Evolutionary conservation across 2,329 filamentous ascomycete species (phyloP).

Genomic region (Pseudogymnoascus sp.): DNA sequence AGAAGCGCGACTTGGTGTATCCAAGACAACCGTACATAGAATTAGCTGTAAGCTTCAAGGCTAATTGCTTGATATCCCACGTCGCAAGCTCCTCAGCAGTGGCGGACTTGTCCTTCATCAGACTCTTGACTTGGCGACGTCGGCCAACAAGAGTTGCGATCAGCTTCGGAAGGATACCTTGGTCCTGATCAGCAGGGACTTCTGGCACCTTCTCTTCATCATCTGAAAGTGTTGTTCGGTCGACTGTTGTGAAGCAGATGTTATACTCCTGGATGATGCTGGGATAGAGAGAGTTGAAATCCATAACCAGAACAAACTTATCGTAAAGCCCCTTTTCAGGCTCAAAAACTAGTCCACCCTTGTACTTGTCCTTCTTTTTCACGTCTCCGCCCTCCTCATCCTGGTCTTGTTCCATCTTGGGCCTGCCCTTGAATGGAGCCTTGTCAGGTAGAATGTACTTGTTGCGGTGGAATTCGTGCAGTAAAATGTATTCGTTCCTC

Average conservation of each 20-base stretch:
- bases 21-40: constrained; percentile 99
- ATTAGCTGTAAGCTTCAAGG: constrained; percentile 94
- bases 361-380: constrained; percentile 99
- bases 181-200: constrained; percentile 66
- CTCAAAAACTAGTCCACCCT: constrained; percentile 96
- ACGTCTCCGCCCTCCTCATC: constrained; percentile 64
- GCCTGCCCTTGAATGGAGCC: constrained; percentile 67
- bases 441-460: constrained; percentile 99
- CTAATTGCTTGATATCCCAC: constrained; percentile 97
- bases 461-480: constrained; percentile 92
- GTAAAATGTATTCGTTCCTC: constrained; percentile 96
- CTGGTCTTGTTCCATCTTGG: constrained; percentile 58
- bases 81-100: constrained; percentile 80
- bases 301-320: constrained; percentile 98
- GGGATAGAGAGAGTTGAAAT: constrained; percentile 98
- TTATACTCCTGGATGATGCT: constrained; percentile 99
- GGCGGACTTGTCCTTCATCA: constrained; percentile 92
- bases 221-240: constrained; percentile 61
- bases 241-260: constrained; percentile 97
- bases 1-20: constrained; percentile 95
- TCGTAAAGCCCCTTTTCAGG: constrained; percentile 96
- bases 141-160: constrained; percentile 87
- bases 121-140: constrained; percentile 82
- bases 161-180: constrained; percentile 80
- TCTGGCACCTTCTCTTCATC: constrained; percentile 86